Evolutionary conservation across 2,329 filamentous ascomycete species (phyloP).

Genomic region (Colletotrichum orchidophilum): DNA sequence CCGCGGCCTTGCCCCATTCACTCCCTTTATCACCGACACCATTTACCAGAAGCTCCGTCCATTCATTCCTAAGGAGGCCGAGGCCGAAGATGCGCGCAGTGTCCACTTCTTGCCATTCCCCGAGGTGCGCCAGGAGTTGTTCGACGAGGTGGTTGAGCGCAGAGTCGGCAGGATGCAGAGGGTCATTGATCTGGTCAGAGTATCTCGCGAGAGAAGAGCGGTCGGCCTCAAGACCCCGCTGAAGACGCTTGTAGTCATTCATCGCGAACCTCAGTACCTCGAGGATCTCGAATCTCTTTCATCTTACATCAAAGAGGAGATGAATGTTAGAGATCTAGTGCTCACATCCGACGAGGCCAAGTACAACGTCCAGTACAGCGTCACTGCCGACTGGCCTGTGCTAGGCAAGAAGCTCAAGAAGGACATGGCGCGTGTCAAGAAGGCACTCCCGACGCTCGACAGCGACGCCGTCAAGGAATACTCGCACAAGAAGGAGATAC

Average conservation of each 20-base stretch:
- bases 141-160: slow-evolving; percentile 86
- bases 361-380: slow-evolving; percentile 93
- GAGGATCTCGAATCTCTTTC: slow-evolving; percentile 87
- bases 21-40: slow-evolving; percentile 92
- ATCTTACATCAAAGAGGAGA: slow-evolving; percentile 89
- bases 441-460: slow-evolving; percentile 81
- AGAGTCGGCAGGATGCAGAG: slow-evolving; percentile 92
- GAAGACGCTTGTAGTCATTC: slow-evolving; percentile 89
- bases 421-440: slow-evolving; percentile 90
- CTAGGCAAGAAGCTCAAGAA: slow-evolving; percentile 98
- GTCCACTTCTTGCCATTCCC: slow-evolving; percentile 95
- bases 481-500: slow-evolving; percentile 75
- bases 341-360: slow-evolving; percentile 87
- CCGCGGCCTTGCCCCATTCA: slow-evolving; percentile 91
- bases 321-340: slow-evolving; percentile 88
- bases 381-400: slow-evolving; percentile 90
- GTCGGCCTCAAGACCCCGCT: slow-evolving; percentile 91
- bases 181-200: slow-evolving; percentile 89
- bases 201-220: slow-evolving; percentile 84
- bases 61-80: slow-evolving; percentile 77
- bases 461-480: slow-evolving; percentile 86
- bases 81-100: slow-evolving; percentile 79
- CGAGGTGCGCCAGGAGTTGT: slow-evolving; percentile 86
- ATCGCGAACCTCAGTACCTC: slow-evolving; percentile 83
- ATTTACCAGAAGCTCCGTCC: slow-evolving; percentile 88